A percentile compares a stretch with the other conserved stretches of the same genome.
These are phyloP conservation scores for Otatea glauca DNA, from an alignment of 176 grass and related monocot genomes.

Conservation along the genomic window DNA sequence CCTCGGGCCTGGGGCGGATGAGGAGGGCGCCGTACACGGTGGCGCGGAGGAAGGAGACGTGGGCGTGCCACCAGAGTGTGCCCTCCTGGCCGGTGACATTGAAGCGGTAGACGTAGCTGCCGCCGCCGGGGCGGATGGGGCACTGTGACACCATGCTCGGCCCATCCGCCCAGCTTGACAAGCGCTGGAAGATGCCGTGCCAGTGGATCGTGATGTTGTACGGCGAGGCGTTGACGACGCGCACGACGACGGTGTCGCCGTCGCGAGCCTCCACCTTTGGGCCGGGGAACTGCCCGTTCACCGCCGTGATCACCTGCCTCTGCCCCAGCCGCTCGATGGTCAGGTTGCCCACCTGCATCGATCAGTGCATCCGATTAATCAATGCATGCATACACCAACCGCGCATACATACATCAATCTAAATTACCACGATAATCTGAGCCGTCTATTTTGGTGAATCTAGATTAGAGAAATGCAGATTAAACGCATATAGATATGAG, in stretches of 20 bases:
- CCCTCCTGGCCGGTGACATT: conserved; percentile 60
- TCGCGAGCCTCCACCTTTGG: conserved; percentile 55
- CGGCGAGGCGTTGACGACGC: conserved; percentile 60
- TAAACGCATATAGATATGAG: no score
- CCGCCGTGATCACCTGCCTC: conserved; percentile 56
- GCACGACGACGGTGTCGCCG: conserved; percentile 58
- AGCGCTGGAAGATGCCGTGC: conserved; percentile 71
- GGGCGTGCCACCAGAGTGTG: conserved; percentile 73
- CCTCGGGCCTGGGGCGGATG: conserved; percentile 36
- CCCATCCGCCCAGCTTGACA: conserved; percentile 61
- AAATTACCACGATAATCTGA: no score
- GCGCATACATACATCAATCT: no score
- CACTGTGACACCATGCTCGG: conserved; percentile 75
- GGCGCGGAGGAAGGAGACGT: conserved; percentile 54
- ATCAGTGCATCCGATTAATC: not conserved
- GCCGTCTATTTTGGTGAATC: no score
- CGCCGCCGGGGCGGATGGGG: conserved; percentile 56
- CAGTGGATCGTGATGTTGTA: conserved; percentile 72
- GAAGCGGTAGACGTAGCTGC: conserved; percentile 53
- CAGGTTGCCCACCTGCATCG: conserved; percentile 52
- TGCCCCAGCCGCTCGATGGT: conserved; percentile 51
- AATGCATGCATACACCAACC: no score
- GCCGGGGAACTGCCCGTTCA: conserved; percentile 65
- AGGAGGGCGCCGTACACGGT: conserved; percentile 60
- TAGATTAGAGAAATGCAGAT: no score